These are phyloP conservation scores for Plectosphaerella sp. DNA, from an alignment of 2,329 filamentous ascomycete species.

Conservation along the genomic window DNA sequence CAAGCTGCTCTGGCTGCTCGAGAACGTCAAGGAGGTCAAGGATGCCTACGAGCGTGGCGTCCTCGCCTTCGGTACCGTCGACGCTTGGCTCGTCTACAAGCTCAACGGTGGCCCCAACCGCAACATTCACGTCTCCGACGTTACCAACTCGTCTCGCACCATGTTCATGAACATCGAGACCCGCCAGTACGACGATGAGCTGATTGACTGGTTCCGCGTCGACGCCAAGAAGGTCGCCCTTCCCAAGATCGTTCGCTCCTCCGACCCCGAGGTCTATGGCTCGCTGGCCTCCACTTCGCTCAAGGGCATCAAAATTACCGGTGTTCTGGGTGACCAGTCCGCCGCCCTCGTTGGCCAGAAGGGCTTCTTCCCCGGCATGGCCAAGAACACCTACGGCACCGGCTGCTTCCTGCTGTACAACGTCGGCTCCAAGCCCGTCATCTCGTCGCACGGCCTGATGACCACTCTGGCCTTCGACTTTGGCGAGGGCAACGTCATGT, in stretches of 20 bases:
- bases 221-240: constrained; percentile 65
- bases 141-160: constrained; percentile 77
- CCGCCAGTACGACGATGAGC: constrained; percentile 67
- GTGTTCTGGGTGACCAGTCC: constrained; percentile 78
- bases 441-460: constrained; percentile 72
- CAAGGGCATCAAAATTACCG: constrained; percentile 66
- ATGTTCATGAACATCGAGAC: constrained; percentile 85
- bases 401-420: constrained; percentile 84
- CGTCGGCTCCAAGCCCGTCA: constrained; percentile 72
- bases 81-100: constrained; percentile 77
- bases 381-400: constrained; percentile 84
- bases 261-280: constrained; percentile 66
- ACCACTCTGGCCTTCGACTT: constrained; percentile 77
- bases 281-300: constrained; percentile 54
- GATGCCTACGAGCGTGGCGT: constrained; percentile 67
- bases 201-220: constrained; percentile 71
- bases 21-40: constrained; percentile 62
- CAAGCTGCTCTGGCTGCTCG: constrained; percentile 73
- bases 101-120: constrained; percentile 66
- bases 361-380: constrained; percentile 69
- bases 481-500: constrained; percentile 60
- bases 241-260: constrained; percentile 73
- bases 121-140: constrained; percentile 70
- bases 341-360: constrained; percentile 77
- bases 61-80: constrained; percentile 75